These are phyloP conservation scores for Leonotis leonurus DNA, from an alignment of 257 asterid genomes.

Conservation along the genomic window DNA sequence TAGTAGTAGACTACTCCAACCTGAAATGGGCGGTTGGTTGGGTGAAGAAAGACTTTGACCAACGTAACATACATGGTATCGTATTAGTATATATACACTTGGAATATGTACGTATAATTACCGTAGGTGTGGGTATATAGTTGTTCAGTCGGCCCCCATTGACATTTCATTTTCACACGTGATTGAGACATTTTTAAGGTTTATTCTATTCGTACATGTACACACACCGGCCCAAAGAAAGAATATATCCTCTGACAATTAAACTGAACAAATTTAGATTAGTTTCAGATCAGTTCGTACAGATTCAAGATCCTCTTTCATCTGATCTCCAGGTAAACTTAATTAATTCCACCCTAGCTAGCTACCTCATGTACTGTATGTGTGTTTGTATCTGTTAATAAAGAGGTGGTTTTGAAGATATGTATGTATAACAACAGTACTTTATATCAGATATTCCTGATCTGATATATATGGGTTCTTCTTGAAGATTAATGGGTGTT, in stretches of 20 bases:
- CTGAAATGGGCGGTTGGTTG: not conserved
- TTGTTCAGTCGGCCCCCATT: too few relatives aligned
- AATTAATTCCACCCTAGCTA: not conserved
- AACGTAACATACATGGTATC: not conserved
- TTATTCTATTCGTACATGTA: too few relatives aligned
- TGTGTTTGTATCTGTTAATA: not conserved
- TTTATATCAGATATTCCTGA: too few relatives aligned
- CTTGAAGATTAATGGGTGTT: too few relatives aligned
- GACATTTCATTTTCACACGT: constrained; percentile 28
- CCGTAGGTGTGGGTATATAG: not conserved
- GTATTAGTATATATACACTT: not conserved
- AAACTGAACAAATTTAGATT: too few relatives aligned
- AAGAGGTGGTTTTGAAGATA: not conserved
- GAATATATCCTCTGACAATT: not conserved
- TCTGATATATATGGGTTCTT: too few relatives aligned
- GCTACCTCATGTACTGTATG: too few relatives aligned
- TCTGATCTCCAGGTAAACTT: not conserved
- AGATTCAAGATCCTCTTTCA: not conserved
- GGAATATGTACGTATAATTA: too few relatives aligned
- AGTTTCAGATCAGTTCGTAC: not conserved
- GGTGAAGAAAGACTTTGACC: not conserved
- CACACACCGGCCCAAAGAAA: constrained; percentile 9
- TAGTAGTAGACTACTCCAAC: too few relatives aligned
- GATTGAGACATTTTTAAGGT: constrained; percentile 8
- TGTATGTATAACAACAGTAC: too few relatives aligned